Evolutionary conservation across 257 asterid genomes (phyloP), one percentile per base, ranked within the genome.

Genomic region (Vinca minor): DNA sequence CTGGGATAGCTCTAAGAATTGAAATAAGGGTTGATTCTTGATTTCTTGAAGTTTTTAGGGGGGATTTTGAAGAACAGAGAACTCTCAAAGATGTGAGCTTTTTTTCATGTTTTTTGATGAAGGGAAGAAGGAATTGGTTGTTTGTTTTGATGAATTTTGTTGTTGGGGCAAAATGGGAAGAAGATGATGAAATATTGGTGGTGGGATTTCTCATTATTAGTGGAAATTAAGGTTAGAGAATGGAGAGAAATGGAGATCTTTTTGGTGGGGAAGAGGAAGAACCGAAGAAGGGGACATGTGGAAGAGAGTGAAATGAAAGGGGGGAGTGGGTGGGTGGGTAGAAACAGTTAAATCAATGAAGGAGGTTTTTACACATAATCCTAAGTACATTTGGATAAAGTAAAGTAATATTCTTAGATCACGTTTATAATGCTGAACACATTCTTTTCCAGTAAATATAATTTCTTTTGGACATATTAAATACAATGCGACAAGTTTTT

Each of bases 1-100:
- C 78, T 18, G 96, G 98, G 10, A 92, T 69, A 7, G 81, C 77
- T 1, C 73, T 78, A 32, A 92, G 62, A 62, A 82, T 66, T 38
- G 86, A 77, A 9, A 71, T 20, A 4, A 89, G 69, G 62, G 76
- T 41, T 17, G 73, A 54, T 13, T 65, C 75, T 54, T 66, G 77
- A 62, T 71, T 53, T 4, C 83, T 49, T 1, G 77, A 20, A 14
- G 80, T 44, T 50, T 65, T 44, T 59, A 56, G 70, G 4, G 91
- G 29, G 69, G 82, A 42, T n/a, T 76, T 74, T 54, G 77, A 64
- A 18, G 71, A 59, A 66, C 86, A 79, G 67, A 59, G 54, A 62
- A 78, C 62, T 59, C 75, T 82, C 55, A 75, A 38, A 59, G n/a
- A n/a, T n/a, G 71, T 17, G 64, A 55, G 23, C 26, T 57, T 74